Base-by-base conservation (phyloP, 2,329 filamentous ascomycete species). In the Alternaria brassicae region DNA sequence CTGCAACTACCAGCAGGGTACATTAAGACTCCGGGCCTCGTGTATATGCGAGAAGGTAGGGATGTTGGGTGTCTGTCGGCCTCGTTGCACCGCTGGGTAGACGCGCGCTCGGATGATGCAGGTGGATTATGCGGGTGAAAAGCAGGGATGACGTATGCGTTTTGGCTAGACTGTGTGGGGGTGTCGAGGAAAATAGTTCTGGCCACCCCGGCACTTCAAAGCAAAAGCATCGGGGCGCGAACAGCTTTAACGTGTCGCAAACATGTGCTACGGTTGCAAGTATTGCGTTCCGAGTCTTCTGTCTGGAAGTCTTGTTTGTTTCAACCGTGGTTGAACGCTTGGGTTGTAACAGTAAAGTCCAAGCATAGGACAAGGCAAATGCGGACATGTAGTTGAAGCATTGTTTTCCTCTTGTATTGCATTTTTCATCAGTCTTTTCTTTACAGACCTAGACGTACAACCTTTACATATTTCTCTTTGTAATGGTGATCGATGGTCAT, bases 121-220 rank as follows among this genome's bases (percentile, higher is more conserved):
- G 55, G 53, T 53, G 37, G 25, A 32, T 39, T 56, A 34, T 53
- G 48, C 48, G 54, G 32, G 54, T 34, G 48, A 54, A 50, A 41
- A 52, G 42, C 60, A 61, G 58, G 63, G 63, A 63, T 68, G 63
- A 67, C 62, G 62, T 68, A 62, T 53, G 25, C 55, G 48, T 52
- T 25, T 25, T 62, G 64, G 36, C 58, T 53, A 25, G n/a, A 62
- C 62, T 44, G 45, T 61, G 42, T 37, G 40, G 57, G 51, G 57
- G 52, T 51, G 36, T 52, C 25, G 28, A 34, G 19, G 28, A 36
- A 23, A 34, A 48, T 34, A 25, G 44, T 34, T 48, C 28, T 48
- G 30, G 28, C 44, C 44, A 34, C 44, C 28, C 36, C 44, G 30
- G 44, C 44, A 25, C 44, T 25, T 25, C n/a, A n/a, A n/a, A n/a